A percentile compares a stretch with the other conserved stretches of the same genome.
These are phyloP conservation scores for Balamuthia mandrillaris DNA, from an alignment of 208 protist genomes.

Conservation along the genomic window DNA sequence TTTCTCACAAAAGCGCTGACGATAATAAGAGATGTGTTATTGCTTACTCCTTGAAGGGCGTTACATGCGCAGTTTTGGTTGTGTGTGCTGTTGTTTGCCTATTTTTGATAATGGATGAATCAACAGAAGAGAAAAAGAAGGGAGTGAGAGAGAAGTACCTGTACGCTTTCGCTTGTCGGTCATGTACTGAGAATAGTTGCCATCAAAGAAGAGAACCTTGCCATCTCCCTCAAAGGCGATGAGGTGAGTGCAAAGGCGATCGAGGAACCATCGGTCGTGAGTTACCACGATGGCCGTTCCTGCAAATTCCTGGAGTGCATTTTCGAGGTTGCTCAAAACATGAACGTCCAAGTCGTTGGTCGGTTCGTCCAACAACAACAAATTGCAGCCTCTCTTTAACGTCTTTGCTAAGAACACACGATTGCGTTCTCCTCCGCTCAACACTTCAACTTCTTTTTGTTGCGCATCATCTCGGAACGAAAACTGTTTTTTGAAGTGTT, in stretches of 20 bases:
- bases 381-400: constrained; percentile 57
- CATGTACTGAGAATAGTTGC: constrained; percentile 16
- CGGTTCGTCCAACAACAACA: constrained; percentile 69
- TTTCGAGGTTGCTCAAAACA: constrained; percentile 61
- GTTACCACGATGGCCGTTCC: constrained; percentile 63
- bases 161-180: no score
- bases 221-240: constrained; percentile 61
- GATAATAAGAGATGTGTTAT: no score
- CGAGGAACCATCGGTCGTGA: constrained; percentile 69
- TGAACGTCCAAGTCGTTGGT: constrained; percentile 70
- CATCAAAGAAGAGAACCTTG: constrained; percentile 1
- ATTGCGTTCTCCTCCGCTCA: constrained; percentile 64
- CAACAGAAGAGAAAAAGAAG: no score
- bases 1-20: no score
- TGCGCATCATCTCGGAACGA: constrained; percentile 54
- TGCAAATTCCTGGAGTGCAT: constrained; percentile 53
- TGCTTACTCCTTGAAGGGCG: no score
- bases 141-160: no score
- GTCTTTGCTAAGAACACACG: constrained; percentile 68
- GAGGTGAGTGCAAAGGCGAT: constrained; percentile 69
- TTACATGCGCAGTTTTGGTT: no score
- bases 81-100: no score
- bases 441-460: constrained; percentile 50
- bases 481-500: constrained; percentile 28
- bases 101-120: no score